Conservation (phyloP, 208 protist genomes). For the Jaenimonas drosophilae region DNA sequence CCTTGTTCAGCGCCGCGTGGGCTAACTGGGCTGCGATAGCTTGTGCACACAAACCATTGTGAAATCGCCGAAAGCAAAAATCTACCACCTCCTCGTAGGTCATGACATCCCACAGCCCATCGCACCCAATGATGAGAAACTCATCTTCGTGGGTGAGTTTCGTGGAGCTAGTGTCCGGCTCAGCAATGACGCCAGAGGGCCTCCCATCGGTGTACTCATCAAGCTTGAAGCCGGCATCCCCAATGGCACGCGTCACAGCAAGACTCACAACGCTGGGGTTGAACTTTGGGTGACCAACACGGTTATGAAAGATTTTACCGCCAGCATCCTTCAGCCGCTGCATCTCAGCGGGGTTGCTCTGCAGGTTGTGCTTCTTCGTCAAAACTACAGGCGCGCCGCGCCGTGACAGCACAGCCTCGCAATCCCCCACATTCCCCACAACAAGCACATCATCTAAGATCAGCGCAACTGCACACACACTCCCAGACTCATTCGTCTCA, state of each 20-base stretch:
- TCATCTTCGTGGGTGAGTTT: slow-evolving; percentile 74
- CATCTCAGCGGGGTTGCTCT: slow-evolving; percentile 58
- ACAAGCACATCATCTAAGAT: slow-evolving; percentile 78
- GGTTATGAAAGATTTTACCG: slow-evolving; percentile 85
- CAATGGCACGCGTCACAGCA: slow-evolving; percentile 90
- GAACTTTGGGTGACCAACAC: slow-evolving; percentile 90
- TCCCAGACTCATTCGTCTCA: slow-evolving; percentile 78
- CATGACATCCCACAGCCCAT: slow-evolving; percentile 93
- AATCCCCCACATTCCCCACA: slow-evolving; percentile 85
- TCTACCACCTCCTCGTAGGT: slow-evolving; percentile 82
- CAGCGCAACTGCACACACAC: slow-evolving; percentile 75
- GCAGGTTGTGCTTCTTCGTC: slow-evolving; percentile 76
- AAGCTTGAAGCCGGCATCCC: slow-evolving; percentile 91
- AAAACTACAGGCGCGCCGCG: slow-evolving; percentile 59
- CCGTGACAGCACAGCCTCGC: slow-evolving; percentile 74
- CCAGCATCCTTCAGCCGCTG: slow-evolving; percentile 81
- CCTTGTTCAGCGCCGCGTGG: slow-evolving; percentile 66
- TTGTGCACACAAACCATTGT: slow-evolving; percentile 33
- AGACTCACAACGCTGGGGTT: slow-evolving; percentile 85
- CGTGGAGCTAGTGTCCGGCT: slow-evolving; percentile 49
- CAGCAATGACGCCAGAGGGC: slow-evolving; percentile 67
- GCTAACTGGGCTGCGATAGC: slow-evolving; percentile 43
- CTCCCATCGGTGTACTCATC: slow-evolving; percentile 75
- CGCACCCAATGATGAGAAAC: slow-evolving; percentile 89
- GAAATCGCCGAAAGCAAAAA: slow-evolving; percentile 61